Percentiles rank a stretch among this genome's conserved stretches.
Evolutionary conservation across 108 stramenopile genomes (phyloP).

Genomic region (Nitzschia putrida): DNA sequence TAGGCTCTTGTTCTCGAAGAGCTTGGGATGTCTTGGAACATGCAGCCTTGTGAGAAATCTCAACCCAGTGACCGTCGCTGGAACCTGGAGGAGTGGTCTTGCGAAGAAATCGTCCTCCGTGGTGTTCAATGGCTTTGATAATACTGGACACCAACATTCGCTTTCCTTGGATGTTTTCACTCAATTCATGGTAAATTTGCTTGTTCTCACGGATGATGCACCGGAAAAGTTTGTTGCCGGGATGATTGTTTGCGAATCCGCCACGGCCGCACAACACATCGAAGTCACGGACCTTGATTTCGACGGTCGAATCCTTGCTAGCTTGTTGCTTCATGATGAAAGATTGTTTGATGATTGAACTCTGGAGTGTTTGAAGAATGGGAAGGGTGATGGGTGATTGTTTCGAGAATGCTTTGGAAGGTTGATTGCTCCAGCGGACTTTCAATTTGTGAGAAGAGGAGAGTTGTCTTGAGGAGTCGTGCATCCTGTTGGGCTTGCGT

Average conservation of each 20-base stretch:
- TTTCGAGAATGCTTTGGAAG: no score
- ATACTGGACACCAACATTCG: slow-evolving; percentile 14
- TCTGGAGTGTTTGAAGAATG: no score
- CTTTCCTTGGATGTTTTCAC: neutral
- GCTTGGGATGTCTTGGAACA: slow-evolving; percentile 10
- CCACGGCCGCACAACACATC: slow-evolving; percentile 19
- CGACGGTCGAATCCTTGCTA: no score
- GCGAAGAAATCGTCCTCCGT: slow-evolving; percentile 19
- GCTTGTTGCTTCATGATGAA: no score
- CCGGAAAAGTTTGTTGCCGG: slow-evolving; percentile 18
- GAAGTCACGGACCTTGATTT: neutral
- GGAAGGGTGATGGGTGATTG: no score
- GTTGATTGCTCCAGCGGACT: no score
- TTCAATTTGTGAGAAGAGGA: no score
- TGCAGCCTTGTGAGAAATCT: neutral
- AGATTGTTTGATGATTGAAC: no score
- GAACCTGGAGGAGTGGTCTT: neutral
- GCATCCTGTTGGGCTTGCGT: no score
- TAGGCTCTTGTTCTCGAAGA: slow-evolving; percentile 4
- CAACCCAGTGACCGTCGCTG: slow-evolving; percentile 7
- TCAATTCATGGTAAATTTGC: slow-evolving; percentile 8
- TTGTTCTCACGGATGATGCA: slow-evolving; percentile 11
- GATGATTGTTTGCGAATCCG: neutral
- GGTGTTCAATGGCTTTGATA: slow-evolving; percentile 13
- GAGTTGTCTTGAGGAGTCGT: no score